Evolutionary conservation across 169 alveolate genomes (phyloP).

Genomic region (Cystoisospora suis): DNA sequence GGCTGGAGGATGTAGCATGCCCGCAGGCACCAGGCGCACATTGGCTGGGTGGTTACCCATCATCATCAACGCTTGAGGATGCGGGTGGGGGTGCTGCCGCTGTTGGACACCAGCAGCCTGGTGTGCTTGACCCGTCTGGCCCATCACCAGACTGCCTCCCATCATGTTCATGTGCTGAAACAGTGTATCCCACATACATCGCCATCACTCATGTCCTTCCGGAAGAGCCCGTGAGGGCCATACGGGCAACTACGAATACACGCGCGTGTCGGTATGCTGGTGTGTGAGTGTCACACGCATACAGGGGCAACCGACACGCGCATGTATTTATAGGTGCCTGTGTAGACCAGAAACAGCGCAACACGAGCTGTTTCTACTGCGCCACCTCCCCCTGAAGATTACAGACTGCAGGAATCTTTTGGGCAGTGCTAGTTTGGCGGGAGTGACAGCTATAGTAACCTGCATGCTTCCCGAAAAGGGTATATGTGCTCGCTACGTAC

Average conservation of each 20-base stretch:
- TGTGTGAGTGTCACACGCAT: too few relatives aligned
- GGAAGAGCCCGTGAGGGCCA: too few relatives aligned
- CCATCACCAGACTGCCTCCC: not conserved
- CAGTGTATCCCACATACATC: too few relatives aligned
- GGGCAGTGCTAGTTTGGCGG: too few relatives aligned
- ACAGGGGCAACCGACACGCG: too few relatives aligned
- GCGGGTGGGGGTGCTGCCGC: slow-evolving; percentile 7
- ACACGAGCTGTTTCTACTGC: not conserved
- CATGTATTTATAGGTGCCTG: too few relatives aligned
- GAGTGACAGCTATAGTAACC: not conserved
- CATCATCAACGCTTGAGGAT: not conserved
- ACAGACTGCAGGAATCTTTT: not conserved
- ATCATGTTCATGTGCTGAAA: slow-evolving; percentile 28
- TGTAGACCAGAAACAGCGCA: not conserved
- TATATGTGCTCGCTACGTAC: not conserved
- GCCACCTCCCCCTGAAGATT: not conserved
- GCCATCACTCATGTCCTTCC: too few relatives aligned
- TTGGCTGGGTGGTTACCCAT: not conserved
- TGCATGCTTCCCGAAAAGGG: not conserved
- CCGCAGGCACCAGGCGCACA: not conserved
- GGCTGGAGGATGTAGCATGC: not conserved
- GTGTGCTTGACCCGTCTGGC: not conserved
- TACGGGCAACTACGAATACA: too few relatives aligned
- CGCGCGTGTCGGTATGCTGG: too few relatives aligned
- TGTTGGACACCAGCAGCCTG: not conserved